phyloP scores from a whole-genome alignment of 2,329 filamentous ascomycete genomes.

The Cladophialophora bantiana region DNA sequence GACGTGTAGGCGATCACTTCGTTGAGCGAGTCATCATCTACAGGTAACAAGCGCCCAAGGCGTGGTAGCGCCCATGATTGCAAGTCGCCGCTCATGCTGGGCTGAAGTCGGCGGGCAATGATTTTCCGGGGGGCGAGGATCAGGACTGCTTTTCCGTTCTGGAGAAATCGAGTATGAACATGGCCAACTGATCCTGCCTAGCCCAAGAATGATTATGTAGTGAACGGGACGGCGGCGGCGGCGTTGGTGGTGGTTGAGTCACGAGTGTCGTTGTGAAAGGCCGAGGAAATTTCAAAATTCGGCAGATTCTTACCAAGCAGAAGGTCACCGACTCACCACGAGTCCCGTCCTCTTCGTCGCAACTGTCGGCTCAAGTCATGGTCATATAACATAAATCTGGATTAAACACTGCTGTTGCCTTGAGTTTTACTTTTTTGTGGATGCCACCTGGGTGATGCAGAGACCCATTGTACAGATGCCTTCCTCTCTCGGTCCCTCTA shows the following conservation, averaged over 20 bases:
- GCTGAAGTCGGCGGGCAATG: background rate
- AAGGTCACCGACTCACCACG: too few relatives aligned
- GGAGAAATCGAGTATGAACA: background rate
- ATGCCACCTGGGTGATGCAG: background rate
- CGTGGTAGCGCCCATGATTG: conserved; percentile 69
- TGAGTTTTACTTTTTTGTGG: background rate
- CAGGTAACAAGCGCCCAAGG: conserved; percentile 78
- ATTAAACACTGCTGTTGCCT: background rate
- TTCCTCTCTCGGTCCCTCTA: background rate
- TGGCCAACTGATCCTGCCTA: background rate
- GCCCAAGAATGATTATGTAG: background rate
- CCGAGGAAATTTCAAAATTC: background rate
- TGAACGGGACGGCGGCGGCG: background rate
- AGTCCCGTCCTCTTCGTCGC: background rate
- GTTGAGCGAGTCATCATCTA: conserved; percentile 82
- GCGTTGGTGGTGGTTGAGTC: background rate
- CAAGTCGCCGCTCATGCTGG: conserved; percentile 50
- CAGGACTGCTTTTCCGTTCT: background rate
- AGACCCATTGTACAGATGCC: background rate
- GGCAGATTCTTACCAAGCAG: background rate
- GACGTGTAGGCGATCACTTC: conserved; percentile 84
- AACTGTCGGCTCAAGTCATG: background rate
- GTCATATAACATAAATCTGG: background rate
- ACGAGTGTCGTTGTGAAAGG: background rate
- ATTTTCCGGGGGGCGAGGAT: background rate